Evolutionary conservation across 2,329 filamentous ascomycete genomes (phyloP).

Genomic region (Penicillium nordicum): DNA sequence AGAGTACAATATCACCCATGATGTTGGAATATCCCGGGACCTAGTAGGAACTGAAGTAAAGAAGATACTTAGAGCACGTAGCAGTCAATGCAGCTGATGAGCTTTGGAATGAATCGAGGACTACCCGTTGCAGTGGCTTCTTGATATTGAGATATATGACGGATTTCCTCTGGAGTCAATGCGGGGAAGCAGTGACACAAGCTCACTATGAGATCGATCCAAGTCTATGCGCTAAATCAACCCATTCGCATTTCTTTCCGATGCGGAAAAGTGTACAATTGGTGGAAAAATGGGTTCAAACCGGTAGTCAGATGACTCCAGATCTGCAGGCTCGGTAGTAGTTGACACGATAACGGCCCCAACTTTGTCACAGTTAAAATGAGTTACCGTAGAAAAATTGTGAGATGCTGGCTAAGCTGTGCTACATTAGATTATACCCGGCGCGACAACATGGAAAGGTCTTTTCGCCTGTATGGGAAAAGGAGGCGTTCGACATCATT

Average conservation of each 20-base stretch:
- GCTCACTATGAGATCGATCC: not conserved
- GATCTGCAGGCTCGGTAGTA: not conserved
- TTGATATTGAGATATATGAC: not conserved
- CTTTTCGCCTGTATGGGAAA: too few relatives aligned
- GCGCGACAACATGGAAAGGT: too few relatives aligned
- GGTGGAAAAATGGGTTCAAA: not conserved
- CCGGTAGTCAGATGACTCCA: not conserved
- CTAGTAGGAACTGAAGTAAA: too few relatives aligned
- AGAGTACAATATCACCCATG: conserved; percentile 8
- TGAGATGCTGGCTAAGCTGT: not conserved
- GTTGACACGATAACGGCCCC: not conserved
- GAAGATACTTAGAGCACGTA: not conserved
- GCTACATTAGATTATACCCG: too few relatives aligned
- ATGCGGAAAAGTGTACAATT: not conserved
- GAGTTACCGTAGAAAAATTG: not conserved
- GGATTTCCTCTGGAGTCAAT: too few relatives aligned
- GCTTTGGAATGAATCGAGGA: not conserved
- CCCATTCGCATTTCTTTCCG: not conserved
- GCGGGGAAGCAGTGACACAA: not conserved
- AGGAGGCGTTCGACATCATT: too few relatives aligned
- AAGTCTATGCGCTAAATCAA: not conserved
- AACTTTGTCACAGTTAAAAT: too few relatives aligned
- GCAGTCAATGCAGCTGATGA: not conserved
- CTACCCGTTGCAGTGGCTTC: not conserved
- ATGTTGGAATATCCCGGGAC: not conserved